Evolutionary conservation across 768 basidiomycete genomes (phyloP), one percentile per base, ranked within the genome.

Genomic region (Infundibulicybe gibba): DNA sequence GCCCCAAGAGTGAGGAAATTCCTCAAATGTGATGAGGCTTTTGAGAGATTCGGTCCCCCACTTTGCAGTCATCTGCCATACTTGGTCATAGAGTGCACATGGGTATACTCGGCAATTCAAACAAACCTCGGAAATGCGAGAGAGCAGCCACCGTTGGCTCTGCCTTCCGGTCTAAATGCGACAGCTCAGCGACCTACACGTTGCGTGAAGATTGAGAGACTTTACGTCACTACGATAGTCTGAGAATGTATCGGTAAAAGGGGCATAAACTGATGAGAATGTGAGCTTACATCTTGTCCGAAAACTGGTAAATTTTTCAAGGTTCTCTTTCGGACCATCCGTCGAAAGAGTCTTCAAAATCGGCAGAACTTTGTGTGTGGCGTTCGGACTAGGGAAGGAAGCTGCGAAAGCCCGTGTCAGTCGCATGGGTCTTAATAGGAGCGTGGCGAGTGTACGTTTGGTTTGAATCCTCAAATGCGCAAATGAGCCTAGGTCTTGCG

Each of bases 1-100:
- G 9, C 84, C 85, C 93, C 92, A 94, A 2, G 80, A 66, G 61
- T 94, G 91, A 41, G 68, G 47, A 55, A 93, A 92, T 62, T 91
- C 90, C 19, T 72, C 67, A 48, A 92, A 63, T 5, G 76, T 75
- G 55, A 95, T 88, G 13, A 63, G 54, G 40, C 75, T 57, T 39
- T 68, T 76, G 41, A 92, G 66, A 30, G 73, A 70, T 35, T 79
- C 61, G 3, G 82, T 75, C 12, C 83, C 87, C 49, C 69, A 79
- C 54, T 83, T 61, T 32, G 66, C 54, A 2, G 90, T 92, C 50
- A 85, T 79, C 87, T 90, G 53, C 41, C 42, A 21, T 32, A 41
- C 42, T 52, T 30, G 40, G 51, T 30, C 42, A 43, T 48, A 37
- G 13, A 11, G 37, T 32, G 43, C 40, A 40, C 48, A 44, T 48